These are phyloP conservation scores for Fagopyrum esculentum DNA, from an alignment of 148 eudicot species.

Conservation along the genomic window DNA sequence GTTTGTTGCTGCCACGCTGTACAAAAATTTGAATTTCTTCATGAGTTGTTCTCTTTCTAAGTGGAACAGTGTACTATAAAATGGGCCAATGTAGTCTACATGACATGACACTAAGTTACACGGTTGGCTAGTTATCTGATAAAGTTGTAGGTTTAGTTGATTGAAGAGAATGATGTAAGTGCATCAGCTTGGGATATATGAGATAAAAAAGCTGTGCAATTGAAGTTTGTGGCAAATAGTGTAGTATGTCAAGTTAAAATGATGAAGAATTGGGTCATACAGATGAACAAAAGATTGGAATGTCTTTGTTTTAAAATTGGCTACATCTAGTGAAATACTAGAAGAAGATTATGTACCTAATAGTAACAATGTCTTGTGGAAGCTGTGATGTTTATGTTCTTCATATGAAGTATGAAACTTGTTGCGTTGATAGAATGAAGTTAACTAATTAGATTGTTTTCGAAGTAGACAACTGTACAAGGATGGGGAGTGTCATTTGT, in stretches of 20 bases:
- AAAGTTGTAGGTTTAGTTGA: no score
- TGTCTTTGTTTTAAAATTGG: not conserved
- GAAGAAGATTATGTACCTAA: not conserved
- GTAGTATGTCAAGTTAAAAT: not conserved
- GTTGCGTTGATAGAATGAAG: not conserved
- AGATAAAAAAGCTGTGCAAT: not conserved
- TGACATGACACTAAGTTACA: no score
- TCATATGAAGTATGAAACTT: not conserved
- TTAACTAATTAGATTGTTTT: not conserved
- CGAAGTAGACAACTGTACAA: not conserved
- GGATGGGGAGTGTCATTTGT: not conserved
- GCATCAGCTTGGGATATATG: not conserved
- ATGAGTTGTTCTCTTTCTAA: no score
- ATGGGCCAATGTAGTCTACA: no score
- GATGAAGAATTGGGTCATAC: not conserved
- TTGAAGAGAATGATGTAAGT: no score
- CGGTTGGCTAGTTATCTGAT: no score
- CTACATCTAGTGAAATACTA: not conserved
- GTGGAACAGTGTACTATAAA: no score
- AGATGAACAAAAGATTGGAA: not conserved
- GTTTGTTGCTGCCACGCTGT: no score
- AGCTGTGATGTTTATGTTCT: not conserved
- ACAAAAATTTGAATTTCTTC: no score
- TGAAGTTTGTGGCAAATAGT: not conserved
- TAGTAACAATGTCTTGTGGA: not conserved